phyloP scores from a whole-genome alignment of 2,329 filamentous ascomycete species.

The Fusarium newnesense region DNA sequence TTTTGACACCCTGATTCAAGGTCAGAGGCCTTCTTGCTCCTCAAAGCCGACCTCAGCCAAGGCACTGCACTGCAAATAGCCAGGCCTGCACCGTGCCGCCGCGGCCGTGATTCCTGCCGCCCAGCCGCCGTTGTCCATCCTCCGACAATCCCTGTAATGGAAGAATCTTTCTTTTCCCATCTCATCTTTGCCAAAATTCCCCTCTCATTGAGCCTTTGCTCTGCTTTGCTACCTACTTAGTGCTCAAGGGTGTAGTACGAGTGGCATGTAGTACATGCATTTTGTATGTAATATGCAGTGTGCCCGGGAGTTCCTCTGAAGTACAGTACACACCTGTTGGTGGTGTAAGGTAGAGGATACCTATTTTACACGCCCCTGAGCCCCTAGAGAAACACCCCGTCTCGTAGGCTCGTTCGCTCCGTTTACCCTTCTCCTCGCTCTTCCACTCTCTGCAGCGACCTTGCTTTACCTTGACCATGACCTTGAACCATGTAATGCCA shows the following conservation, averaged over 20 bases:
- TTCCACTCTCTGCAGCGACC: not conserved
- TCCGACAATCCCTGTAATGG: conserved; percentile 5
- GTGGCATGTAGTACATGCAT: conserved; percentile 11
- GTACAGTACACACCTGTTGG: conserved; percentile 7
- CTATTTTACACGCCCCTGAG: conserved; percentile 11
- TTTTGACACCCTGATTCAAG: not conserved
- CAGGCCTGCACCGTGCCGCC: conserved; percentile 21
- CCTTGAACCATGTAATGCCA: conserved; percentile 25
- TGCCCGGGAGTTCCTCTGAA: conserved; percentile 19
- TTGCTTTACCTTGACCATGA: conserved; percentile 14
- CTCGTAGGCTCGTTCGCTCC: conserved; percentile 1
- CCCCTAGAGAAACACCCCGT: conserved; percentile 13
- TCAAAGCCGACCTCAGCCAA: not conserved
- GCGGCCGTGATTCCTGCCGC: conserved; percentile 35
- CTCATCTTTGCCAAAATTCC: not conserved
- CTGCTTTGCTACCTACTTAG: conserved; percentile 1
- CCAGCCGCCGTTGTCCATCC: conserved; percentile 25
- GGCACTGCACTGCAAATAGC: conserved; percentile 8
- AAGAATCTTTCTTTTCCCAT: conserved; percentile 10
- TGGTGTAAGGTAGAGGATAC: not conserved
- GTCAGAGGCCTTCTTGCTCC: not conserved
- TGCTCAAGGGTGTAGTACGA: conserved; percentile 17
- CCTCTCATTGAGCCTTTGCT: not conserved
- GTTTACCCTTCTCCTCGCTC: conserved; percentile 10
- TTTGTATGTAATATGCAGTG: conserved; percentile 15